These are phyloP conservation scores for Thelonectria discophora DNA, from an alignment of 2,329 filamentous ascomycete genomes.

Conservation along the genomic window DNA sequence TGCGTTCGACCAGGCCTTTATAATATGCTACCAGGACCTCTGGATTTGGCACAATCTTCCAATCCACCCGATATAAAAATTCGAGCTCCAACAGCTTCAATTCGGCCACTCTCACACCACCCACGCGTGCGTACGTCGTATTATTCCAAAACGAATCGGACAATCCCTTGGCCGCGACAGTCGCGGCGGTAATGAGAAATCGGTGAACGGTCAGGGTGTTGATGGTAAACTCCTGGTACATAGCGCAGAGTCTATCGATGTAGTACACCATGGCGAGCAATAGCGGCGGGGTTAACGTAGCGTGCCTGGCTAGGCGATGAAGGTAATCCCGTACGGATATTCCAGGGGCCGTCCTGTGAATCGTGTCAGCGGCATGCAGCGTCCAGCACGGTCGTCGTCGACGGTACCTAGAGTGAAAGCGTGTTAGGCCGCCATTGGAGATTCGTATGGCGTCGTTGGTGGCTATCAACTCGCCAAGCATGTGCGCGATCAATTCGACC, in stretches of 20 bases:
- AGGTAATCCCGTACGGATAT: constrained; percentile 96
- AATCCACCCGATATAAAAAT: constrained; percentile 90
- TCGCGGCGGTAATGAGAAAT: constrained; percentile 94
- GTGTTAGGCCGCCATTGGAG: constrained; percentile 81
- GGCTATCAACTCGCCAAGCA: constrained; percentile 93
- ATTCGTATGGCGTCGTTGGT: constrained; percentile 88
- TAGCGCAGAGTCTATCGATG: constrained; percentile 90
- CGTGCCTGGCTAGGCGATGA: constrained; percentile 90
- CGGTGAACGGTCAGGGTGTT: constrained; percentile 96
- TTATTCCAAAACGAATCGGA: constrained; percentile 99
- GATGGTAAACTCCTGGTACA: constrained; percentile 95
- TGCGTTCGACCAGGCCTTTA: constrained; percentile 78
- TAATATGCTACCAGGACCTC: constrained; percentile 96
- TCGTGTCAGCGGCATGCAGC: constrained; percentile 35
- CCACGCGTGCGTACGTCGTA: constrained; percentile 92
- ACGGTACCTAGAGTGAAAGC: constrained; percentile 88
- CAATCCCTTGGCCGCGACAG: constrained; percentile 93
- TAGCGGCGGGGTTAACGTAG: constrained; percentile 90
- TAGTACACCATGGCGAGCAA: constrained; percentile 99
- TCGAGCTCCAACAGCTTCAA: constrained; percentile 92
- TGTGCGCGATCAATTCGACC: constrained; percentile 89
- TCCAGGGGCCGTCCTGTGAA: constrained; percentile 72
- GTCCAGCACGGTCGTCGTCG: constrained; percentile 6
- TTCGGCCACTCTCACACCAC: constrained; percentile 89
- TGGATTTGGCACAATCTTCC: constrained; percentile 95